Evolutionary conservation across 352 stramenopile genomes (phyloP).

Genomic region (Phytophthora ohioensis): DNA sequence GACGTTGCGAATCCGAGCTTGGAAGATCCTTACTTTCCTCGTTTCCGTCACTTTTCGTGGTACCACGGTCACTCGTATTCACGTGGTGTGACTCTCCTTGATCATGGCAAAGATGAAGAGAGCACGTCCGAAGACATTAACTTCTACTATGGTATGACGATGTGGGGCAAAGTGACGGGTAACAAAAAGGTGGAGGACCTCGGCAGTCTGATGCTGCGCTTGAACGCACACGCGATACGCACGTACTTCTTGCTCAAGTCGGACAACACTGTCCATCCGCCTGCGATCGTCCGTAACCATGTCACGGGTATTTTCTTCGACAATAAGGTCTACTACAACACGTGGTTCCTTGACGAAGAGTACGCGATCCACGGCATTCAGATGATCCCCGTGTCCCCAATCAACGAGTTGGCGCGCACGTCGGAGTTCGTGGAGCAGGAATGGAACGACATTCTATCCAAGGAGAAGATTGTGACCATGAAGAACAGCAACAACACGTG

Average conservation of each 20-base stretch:
- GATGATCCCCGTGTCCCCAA: constrained; percentile 77
- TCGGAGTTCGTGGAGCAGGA: constrained; percentile 69
- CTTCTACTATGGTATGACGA: constrained; percentile 81
- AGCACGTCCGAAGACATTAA: constrained; percentile 83
- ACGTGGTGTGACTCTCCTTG: constrained; percentile 63
- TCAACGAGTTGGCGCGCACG: constrained; percentile 75
- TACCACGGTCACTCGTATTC: constrained; percentile 79
- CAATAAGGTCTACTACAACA: constrained; percentile 80
- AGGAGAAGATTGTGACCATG: constrained; percentile 59
- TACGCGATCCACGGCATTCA: constrained; percentile 83
- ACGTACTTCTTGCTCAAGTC: constrained; percentile 81
- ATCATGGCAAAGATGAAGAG: constrained; percentile 78
- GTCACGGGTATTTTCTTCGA: constrained; percentile 82
- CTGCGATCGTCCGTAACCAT: constrained; percentile 69
- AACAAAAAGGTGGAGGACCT: constrained; percentile 68
- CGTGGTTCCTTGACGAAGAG: constrained; percentile 72
- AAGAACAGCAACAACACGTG: constrained; percentile 58
- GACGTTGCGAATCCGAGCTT: constrained; percentile 75
- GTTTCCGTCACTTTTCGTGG: constrained; percentile 81
- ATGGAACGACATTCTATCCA: constrained; percentile 76
- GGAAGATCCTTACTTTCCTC: constrained; percentile 63
- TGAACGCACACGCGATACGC: constrained; percentile 65
- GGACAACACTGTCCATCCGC: constrained; percentile 69
- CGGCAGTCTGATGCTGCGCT: constrained; percentile 72
- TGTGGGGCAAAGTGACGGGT: constrained; percentile 69